These are phyloP conservation scores for Arachis stenosperma DNA, from an alignment of 306 rosid species.

Conservation along the genomic window DNA sequence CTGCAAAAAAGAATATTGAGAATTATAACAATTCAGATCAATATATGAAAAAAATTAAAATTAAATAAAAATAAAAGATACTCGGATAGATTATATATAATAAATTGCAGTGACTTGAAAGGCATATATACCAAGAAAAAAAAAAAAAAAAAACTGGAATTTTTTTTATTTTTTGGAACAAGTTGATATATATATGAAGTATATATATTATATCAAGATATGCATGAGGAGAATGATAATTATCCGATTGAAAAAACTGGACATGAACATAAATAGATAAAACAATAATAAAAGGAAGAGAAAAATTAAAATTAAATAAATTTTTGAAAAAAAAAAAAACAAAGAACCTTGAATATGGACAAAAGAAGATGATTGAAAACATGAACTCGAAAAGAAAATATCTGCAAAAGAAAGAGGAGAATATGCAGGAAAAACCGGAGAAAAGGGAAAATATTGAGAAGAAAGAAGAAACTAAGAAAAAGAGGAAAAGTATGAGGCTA, in stretches of 20 bases:
- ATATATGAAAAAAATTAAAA: conserved; percentile 12
- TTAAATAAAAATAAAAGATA: background rate
- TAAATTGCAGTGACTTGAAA: conserved; percentile 19
- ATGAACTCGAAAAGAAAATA: conserved; percentile 21
- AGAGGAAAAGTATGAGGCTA: conserved; percentile 52
- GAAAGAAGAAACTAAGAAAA: conserved; percentile 51
- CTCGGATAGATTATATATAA: conserved; percentile 26
- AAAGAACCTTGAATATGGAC: conserved; percentile 15
- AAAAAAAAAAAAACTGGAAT: conserved; percentile 2
- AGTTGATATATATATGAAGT: background rate
- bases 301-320: too few relatives aligned
- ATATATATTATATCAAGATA: conserved; percentile 22
- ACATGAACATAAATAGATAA: background rate
- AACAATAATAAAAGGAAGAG: too few relatives aligned
- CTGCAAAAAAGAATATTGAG: background rate
- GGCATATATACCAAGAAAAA: conserved; percentile 2
- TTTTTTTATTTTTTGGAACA: conserved; percentile 16
- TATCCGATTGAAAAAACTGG: conserved; percentile 36
- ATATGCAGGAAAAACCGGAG: conserved; percentile 23
- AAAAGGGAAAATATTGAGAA: conserved; percentile 20
- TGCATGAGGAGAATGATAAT: conserved; percentile 26
- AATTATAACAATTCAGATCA: too few relatives aligned
- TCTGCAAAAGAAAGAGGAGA: conserved; percentile 46
- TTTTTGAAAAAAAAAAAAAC: background rate
- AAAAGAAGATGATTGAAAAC: conserved; percentile 19